phyloP scores from a whole-genome alignment of 768 basidiomycete genomes.

The Lyophyllum shimeji region DNA sequence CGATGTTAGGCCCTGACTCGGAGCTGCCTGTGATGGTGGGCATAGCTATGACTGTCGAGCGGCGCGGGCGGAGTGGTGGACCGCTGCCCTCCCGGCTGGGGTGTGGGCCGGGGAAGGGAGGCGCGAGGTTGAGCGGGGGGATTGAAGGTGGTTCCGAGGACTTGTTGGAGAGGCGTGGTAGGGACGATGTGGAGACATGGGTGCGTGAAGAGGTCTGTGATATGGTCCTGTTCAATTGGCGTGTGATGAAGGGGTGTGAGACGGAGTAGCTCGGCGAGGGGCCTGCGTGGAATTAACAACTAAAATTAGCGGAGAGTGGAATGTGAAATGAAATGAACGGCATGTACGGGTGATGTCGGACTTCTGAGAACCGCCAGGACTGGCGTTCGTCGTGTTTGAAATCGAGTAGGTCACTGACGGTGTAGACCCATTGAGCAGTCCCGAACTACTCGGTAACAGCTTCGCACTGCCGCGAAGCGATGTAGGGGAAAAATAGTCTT shows the following conservation, averaged over 20 bases:
- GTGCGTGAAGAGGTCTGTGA: constrained; percentile 65
- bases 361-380: constrained; percentile 35
- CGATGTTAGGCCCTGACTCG: constrained; percentile 29
- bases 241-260: constrained; percentile 54
- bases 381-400: constrained; percentile 21
- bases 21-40: constrained; percentile 41
- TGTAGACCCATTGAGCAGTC: constrained; percentile 9
- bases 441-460: constrained; percentile 29
- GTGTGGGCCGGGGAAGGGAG: constrained; percentile 47
- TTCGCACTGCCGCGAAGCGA: constrained; percentile 31
- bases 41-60: constrained; percentile 29
- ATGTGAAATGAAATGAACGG: constrained; percentile 1
- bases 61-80: constrained; percentile 26
- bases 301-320: not conserved
- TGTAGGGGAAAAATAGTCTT: constrained; percentile 59
- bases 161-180: constrained; percentile 13
- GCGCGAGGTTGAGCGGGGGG: constrained; percentile 58
- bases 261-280: constrained; percentile 48
- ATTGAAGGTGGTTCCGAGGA: constrained; percentile 41
- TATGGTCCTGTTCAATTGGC: constrained; percentile 64
- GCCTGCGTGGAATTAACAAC: constrained; percentile 25
- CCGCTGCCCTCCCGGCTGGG: constrained; percentile 27
- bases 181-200: constrained; percentile 42
- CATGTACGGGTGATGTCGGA: constrained; percentile 46
- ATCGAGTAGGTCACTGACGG: constrained; percentile 18